Evolutionary conservation across 371 early-diverging fungal species (phyloP).

Genomic region (Parasitella parasitica): DNA sequence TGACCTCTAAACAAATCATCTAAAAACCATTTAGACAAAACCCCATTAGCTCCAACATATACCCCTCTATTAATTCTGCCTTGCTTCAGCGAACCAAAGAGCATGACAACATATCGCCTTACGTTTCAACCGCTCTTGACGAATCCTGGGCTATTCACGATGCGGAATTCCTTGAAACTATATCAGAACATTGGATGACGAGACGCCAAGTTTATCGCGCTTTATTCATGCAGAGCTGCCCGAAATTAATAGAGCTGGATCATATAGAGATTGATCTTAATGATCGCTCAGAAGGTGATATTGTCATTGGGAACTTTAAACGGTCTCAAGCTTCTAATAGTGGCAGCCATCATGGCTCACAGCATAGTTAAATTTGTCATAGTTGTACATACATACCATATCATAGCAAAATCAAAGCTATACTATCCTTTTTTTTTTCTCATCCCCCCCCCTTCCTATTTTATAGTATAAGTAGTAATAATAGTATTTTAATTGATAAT

Average conservation of each 20-base stretch:
- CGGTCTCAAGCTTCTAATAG: not conserved
- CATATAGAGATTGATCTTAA: slow-evolving; percentile 21
- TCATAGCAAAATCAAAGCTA: not conserved
- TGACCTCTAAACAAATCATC: not conserved
- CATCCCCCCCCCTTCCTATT: not conserved
- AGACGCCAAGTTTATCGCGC: slow-evolving; percentile 50
- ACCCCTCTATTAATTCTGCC: slow-evolving; percentile 19
- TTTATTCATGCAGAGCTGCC: slow-evolving; percentile 41
- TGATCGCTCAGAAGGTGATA: slow-evolving; percentile 9
- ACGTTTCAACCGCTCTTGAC: slow-evolving; percentile 34
- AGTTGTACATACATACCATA: not conserved
- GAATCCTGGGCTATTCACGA: slow-evolving; percentile 46
- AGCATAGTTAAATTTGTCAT: not conserved
- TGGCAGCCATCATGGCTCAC: not conserved
- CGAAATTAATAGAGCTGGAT: slow-evolving; percentile 46
- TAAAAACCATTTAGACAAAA: slow-evolving; percentile 26
- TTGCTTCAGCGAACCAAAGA: not conserved
- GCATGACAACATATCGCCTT: slow-evolving; percentile 23
- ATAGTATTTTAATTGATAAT: too few species aligned
- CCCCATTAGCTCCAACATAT: slow-evolving; percentile 30
- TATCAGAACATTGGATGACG: slow-evolving; percentile 43
- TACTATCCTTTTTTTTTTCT: too few species aligned
- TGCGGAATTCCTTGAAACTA: slow-evolving; percentile 25
- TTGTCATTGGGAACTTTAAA: slow-evolving; percentile 1
- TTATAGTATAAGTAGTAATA: not conserved